Evolutionary conservation across 176 grass and related monocot genomes (phyloP), one percentile per base, ranked within the genome.

Genomic region (Oryza australiensis): DNA sequence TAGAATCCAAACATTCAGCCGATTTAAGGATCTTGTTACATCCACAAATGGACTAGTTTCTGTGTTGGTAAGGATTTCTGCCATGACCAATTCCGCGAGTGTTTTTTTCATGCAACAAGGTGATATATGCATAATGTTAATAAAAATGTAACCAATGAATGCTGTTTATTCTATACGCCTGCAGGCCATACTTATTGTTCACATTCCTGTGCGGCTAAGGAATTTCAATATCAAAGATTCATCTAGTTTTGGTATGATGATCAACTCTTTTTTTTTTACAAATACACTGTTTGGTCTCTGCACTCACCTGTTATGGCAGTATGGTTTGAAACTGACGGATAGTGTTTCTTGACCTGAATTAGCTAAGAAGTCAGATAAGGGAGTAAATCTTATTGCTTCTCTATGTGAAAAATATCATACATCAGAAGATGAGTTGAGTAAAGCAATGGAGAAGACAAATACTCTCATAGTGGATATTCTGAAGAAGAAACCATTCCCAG

Each of bases 11-110:
- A 86, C 93, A 87, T 89, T 87, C 23, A 85, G 85, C 59, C 74
- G 72, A 53, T 93, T 91, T 80, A 99, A 94, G 87, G 93, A 99
- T 88, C 93, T 99, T 62, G 93, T 99, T 57, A 99, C 96, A 65
- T 99, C 92, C 69, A 99, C 89, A 29, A 99, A 91, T 62, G 85
- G 75, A 79, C 80, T 99, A 18, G 80, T 95, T 57, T 99, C 96
- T 73, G 85, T 95, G 46, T 86, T 99, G 93, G 88, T 90, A 83
- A 79, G 62, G 46, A 53, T 74, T 59, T 64, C 41, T 29, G 34
- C 35, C 70, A 68, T 55, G 26, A 24, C 41, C 34, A 77, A 75
- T 69, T 59, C 63, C 34, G 38, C 41, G 45, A 32, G 60, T 55
- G 45, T 35, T 66, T 42, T 78, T 77, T 63, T 48, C 66, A 64